Evolutionary conservation across 768 basidiomycete species (phyloP).

Genomic region (Tricholomella constricta): DNA sequence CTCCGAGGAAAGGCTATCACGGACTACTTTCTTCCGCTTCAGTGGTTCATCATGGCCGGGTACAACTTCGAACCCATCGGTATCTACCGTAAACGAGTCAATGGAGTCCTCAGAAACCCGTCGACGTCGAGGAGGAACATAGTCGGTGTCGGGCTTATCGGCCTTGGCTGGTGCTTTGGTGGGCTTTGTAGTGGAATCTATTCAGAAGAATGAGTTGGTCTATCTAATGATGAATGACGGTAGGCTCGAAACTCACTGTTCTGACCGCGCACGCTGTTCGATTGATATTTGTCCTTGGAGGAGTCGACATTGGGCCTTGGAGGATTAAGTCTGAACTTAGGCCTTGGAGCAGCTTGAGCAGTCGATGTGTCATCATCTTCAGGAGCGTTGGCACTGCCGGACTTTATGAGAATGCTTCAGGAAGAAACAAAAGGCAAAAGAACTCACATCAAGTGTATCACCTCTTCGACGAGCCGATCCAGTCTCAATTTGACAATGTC

Average conservation of each 20-base stretch:
- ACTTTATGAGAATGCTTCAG: background rate
- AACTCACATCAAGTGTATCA: constrained; percentile 4
- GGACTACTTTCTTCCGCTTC: background rate
- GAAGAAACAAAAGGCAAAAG: background rate
- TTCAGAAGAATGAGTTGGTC: background rate
- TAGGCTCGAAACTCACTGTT: background rate
- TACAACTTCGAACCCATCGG: too few species aligned
- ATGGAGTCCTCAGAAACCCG: constrained; percentile 3
- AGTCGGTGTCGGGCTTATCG: background rate
- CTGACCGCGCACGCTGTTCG: too few species aligned
- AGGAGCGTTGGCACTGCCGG: constrained; percentile 1
- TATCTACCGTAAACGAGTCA: background rate
- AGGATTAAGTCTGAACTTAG: too few species aligned
- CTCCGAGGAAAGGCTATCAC: too few species aligned
- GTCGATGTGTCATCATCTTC: background rate
- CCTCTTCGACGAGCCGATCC: background rate
- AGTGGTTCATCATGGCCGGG: background rate
- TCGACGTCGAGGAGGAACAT: background rate
- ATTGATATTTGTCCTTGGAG: too few species aligned
- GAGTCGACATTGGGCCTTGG: background rate
- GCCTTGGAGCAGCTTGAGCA: too few species aligned
- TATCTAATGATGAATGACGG: background rate
- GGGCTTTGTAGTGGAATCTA: background rate
- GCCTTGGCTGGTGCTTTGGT: background rate
- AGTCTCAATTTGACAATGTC: constrained; percentile 13